Evolutionary conservation across 345 rosid genomes (phyloP).

Genomic region (Pugionium cornutum): DNA sequence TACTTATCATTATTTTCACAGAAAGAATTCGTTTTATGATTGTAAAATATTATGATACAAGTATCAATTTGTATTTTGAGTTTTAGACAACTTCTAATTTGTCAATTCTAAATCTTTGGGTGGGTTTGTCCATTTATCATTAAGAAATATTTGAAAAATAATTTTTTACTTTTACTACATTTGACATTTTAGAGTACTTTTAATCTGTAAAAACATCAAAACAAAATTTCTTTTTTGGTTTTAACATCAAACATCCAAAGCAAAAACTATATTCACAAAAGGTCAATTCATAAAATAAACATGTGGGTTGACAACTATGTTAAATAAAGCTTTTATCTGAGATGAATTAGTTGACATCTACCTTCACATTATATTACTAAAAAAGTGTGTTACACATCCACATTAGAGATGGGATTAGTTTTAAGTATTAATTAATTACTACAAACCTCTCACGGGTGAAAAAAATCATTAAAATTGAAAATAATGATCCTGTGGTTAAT

Average conservation of each 20-base stretch:
- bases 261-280: neutral
- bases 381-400: no score
- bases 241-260: neutral
- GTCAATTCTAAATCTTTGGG: neutral
- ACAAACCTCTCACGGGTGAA: neutral
- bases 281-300: neutral
- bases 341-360: no score
- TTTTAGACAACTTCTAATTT: neutral
- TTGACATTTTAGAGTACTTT: neutral
- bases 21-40: neutral
- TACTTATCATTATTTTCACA: neutral
- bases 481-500: slow-evolving; percentile 27
- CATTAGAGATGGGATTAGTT: no score
- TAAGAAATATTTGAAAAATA: no score
- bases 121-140: no score
- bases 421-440: no score
- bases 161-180: no score
- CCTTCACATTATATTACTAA: no score
- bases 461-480: neutral
- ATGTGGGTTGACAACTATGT: neutral
- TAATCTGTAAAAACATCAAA: neutral
- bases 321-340: no score
- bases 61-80: neutral
- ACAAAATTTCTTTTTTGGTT: no score
- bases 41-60: neutral